These are phyloP conservation scores for Nakaseomyces nivariensis DNA, from an alignment of 1,139 yeast genomes.

Conservation along the genomic window DNA sequence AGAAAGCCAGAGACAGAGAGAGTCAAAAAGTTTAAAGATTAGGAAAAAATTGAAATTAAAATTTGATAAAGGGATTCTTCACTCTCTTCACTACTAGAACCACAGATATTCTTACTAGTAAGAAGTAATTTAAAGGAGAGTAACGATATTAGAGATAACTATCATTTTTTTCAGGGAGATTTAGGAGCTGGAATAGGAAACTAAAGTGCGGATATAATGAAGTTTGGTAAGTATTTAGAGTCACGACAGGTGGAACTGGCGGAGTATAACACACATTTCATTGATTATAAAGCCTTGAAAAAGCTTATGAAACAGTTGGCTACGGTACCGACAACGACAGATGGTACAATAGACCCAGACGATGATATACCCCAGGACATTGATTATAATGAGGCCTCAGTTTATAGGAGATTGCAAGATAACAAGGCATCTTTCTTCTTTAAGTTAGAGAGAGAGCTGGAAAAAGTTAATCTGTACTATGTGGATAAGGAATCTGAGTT, in stretches of 20 bases:
- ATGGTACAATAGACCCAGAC: neutral
- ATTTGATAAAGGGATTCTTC: too few relatives aligned
- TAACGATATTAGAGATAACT: too few relatives aligned
- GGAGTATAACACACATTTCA: slow-evolving; percentile 86
- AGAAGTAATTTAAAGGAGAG: too few relatives aligned
- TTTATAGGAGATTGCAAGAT: slow-evolving; percentile 63
- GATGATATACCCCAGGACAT: slow-evolving; percentile 19
- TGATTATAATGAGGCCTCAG: slow-evolving; percentile 18
- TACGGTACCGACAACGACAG: slow-evolving; percentile 4
- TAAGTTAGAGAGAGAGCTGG: slow-evolving; percentile 84
- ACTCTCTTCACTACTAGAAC: too few relatives aligned
- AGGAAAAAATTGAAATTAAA: too few relatives aligned
- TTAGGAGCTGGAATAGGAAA: neutral
- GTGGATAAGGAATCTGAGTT: slow-evolving; percentile 83
- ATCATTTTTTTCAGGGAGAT: too few relatives aligned
- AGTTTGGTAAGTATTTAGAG: slow-evolving; percentile 91
- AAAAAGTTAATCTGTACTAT: slow-evolving; percentile 84
- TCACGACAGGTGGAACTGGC: slow-evolving; percentile 91
- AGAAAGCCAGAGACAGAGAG: too few relatives aligned
- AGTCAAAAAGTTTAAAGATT: too few relatives aligned
- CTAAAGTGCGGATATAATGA: slow-evolving; percentile 34
- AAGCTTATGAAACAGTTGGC: slow-evolving; percentile 55
- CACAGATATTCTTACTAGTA: too few relatives aligned
- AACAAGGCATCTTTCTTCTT: slow-evolving; percentile 92
- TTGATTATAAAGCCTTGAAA: slow-evolving; percentile 86